Conservation (phyloP, 164 flowering plant genomes). For the Magnolia officinalis region DNA sequence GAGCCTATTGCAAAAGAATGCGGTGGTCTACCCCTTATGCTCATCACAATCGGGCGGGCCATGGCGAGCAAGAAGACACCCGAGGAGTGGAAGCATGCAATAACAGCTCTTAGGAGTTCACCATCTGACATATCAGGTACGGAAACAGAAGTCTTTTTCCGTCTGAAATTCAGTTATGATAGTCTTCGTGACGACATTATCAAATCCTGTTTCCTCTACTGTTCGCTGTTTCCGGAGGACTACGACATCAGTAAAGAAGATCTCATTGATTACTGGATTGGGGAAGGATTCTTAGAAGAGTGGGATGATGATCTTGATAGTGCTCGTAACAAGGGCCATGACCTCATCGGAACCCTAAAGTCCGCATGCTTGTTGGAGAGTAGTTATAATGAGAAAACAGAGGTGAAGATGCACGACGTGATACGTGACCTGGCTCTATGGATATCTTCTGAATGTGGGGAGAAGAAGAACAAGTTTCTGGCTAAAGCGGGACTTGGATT, state of each 20-base stretch:
- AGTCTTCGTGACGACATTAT: neutral
- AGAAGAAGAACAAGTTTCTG: too few relatives aligned
- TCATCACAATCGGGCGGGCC: conserved; percentile 7
- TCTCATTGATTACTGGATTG: conserved; percentile 11
- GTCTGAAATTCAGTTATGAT: conserved; percentile 17
- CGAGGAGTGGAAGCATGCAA: conserved; percentile 12
- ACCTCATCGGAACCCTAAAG: conserved; percentile 10
- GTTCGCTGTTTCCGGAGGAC: conserved; percentile 14
- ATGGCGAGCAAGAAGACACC: conserved; percentile 11
- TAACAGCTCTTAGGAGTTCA: neutral
- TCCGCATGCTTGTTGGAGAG: conserved; percentile 15
- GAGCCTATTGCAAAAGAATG: conserved; percentile 1
- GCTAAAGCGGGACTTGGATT: too few relatives aligned
- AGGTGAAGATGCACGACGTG: conserved; percentile 4
- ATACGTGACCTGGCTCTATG: too few relatives aligned
- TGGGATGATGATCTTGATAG: neutral
- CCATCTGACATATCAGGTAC: conserved; percentile 1
- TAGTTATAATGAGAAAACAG: conserved; percentile 4
- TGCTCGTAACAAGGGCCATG: conserved; percentile 8
- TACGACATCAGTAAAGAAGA: conserved; percentile 2
- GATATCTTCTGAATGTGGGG: too few relatives aligned
- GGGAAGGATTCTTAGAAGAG: conserved; percentile 14
- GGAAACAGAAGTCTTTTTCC: neutral
- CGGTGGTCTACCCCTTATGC: conserved; percentile 11
- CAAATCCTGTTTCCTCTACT: conserved; percentile 11